Evolutionary conservation across 192 early-diverging fungal species (phyloP).

Genomic region (Funneliformis mosseae): DNA sequence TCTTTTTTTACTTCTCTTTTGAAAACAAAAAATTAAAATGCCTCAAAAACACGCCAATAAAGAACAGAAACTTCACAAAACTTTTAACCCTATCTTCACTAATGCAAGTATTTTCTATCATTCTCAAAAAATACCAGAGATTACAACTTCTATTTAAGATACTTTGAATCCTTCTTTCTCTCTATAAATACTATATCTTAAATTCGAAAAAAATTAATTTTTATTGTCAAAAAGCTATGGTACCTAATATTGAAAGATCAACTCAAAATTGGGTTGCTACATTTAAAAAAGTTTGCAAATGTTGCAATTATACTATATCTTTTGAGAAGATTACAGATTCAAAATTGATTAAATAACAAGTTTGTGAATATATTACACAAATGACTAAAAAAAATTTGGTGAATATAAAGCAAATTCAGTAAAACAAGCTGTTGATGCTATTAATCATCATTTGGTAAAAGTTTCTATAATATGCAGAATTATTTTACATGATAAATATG

Average conservation of each 20-base stretch:
- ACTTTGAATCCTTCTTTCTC: too few relatives aligned
- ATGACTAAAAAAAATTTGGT: background rate
- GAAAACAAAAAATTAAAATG: too few relatives aligned
- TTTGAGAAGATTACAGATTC: background rate
- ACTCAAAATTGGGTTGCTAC: background rate
- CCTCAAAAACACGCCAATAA: too few relatives aligned
- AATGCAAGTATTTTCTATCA: too few relatives aligned
- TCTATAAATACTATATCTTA: too few relatives aligned
- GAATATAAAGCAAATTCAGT: constrained; percentile 27
- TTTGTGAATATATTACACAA: too few relatives aligned
- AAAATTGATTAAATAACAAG: background rate
- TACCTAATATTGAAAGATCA: constrained; percentile 1
- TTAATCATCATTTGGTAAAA: background rate
- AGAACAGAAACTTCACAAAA: too few relatives aligned
- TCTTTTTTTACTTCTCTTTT: too few relatives aligned
- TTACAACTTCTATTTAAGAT: too few relatives aligned
- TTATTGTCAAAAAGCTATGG: background rate
- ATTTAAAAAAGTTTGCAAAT: background rate
- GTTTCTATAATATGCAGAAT: background rate
- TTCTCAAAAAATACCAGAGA: too few relatives aligned
- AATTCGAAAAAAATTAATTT: too few relatives aligned
- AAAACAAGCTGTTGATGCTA: constrained; percentile 26
- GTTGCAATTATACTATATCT: background rate
- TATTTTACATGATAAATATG: constrained; percentile 10
- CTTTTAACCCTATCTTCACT: too few relatives aligned